A percentile compares a stretch with the other conserved stretches of the same genome.
Conservation (phyloP, 2,329 filamentous ascomycete species). For the Zarea fungicola region DNA sequence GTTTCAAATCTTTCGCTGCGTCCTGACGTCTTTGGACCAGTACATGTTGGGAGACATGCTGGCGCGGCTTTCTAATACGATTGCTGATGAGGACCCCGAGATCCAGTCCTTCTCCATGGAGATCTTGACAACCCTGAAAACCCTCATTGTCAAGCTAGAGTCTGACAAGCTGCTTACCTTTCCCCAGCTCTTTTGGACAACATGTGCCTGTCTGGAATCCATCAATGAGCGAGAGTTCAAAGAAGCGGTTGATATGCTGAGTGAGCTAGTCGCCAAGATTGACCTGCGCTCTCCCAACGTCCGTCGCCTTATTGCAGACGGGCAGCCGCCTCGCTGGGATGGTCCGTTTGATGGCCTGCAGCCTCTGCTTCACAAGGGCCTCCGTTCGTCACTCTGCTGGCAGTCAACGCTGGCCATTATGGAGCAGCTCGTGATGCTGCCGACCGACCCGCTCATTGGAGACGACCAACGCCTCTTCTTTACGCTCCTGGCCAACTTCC, state of each 20-base stretch:
- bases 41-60: constrained; percentile 97
- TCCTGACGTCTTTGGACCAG: constrained; percentile 84
- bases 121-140: constrained; percentile 88
- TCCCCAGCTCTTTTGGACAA: constrained; percentile 96
- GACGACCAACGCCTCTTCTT: constrained; percentile 79
- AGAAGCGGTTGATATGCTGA: constrained; percentile 86
- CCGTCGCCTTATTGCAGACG: constrained; percentile 67
- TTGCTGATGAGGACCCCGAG: constrained; percentile 89
- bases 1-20: constrained; percentile 94
- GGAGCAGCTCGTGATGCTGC: constrained; percentile 71
- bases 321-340: constrained; percentile 82
- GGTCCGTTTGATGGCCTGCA: constrained; percentile 83
- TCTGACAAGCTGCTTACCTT: constrained; percentile 78
- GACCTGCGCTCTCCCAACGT: constrained; percentile 69
- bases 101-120: constrained; percentile 98
- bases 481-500: constrained; percentile 84
- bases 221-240: constrained; percentile 95
- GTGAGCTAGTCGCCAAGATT: constrained; percentile 77
- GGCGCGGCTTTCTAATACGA: constrained; percentile 88
- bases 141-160: constrained; percentile 80
- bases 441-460: constrained; percentile 75
- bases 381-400: constrained; percentile 80
- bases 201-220: constrained; percentile 90
- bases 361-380: constrained; percentile 80
- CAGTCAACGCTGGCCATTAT: constrained; percentile 72